Base-by-base conservation (phyloP, 2,329 filamentous ascomycete genomes). In the Arthroderma sp. region DNA sequence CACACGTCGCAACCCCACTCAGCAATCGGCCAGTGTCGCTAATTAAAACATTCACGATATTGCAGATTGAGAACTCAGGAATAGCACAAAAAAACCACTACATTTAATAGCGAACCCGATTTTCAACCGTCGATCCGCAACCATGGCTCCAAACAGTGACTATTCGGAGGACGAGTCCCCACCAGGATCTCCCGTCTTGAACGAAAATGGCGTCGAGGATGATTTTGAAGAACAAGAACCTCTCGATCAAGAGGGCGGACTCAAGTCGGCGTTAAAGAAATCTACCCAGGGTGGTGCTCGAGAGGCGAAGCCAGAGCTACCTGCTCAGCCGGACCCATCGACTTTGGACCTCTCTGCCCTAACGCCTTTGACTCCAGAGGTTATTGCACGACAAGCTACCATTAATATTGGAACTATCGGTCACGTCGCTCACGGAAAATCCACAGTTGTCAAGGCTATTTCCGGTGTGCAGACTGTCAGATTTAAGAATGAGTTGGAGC, bases 361-460 rank as follows among this genome's bases (percentile, higher is more conserved):
- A 57, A 85, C 75, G 53, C 89, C 91, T 47, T 73, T 95, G 57
- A 93, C 89, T 10, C 87, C 88, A 54, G 89, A 96, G 65, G 96
- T 98, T 62, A 98, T 98, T 61, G 86, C 87, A 50, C 79, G 91
- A 59, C 91, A 98, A 75, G 91, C 91, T 45, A 98, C 91, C 46
- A 95, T 96, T 74, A 96, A 96, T 70, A 95, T 96, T 58, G 91
- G 89, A 53, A 95, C 91, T 50, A 96, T 98, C 66, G 89, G 89
- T 46, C 91, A 96, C 67, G 89, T 96, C 74, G 91, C 91, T 61
- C 89, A 96, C 83, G 89, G 89, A 63, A 96, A 96, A 68, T 94
- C 86, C 50, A 98, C 91, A 22, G 91, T 98, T 42, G 91, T 98
- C 58, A 98, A 98, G 76, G 91, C 91, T 58, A 96, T 98, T 59